Evolutionary conservation across 2,329 filamentous ascomycete genomes (phyloP), one percentile per base, ranked within the genome.

Genomic region (Fusarium napiforme): DNA sequence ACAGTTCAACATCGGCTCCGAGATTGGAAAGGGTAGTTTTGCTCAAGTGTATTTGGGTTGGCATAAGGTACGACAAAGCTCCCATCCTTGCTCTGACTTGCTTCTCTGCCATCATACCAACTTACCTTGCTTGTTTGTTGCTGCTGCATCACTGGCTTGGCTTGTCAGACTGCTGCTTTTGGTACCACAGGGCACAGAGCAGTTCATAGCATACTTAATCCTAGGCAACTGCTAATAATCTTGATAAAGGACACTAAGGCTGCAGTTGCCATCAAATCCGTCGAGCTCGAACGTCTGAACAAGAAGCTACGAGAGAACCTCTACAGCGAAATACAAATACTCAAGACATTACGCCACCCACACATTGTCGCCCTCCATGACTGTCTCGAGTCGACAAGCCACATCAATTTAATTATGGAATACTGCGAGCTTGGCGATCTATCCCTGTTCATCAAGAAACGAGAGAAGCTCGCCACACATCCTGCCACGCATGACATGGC

Each of bases 391-490:
- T 93, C 94, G 2, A 86, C 90, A 7, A 92, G 92, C 28, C 93
- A 97, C 79, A 98, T 98, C 84, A 96, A 99, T 83, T 89, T 99
- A 66, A 92, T 98, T 72, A 99, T 98, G 96, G 96, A 99, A 84
- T 98, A 97, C 84, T 98, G 96, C 84, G 94, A 97, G 80, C 89
- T 99, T 45, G 96, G 96, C 28, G 96, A 99, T 80, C 85, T 99
- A 66, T 97, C 96, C 16, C 88, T 96, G 60, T 98, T 99, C 83
- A 98, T 99, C 85, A 97, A 96, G 87, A 97, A 96, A 84, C 90
- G 96, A 69, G 91, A 96, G 69, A 93, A 92, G 79, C 89, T 98
- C 50, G 88, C 87, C 49, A 92, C 92, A 57, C 93, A 97, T 80
- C 91, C 93, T 34, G 92, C 93, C 60, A 96, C 96, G 7, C 90